Evolutionary conservation across 1,284 basidiomycete genomes (phyloP).

Genomic region (Ceratobasidium sp.): DNA sequence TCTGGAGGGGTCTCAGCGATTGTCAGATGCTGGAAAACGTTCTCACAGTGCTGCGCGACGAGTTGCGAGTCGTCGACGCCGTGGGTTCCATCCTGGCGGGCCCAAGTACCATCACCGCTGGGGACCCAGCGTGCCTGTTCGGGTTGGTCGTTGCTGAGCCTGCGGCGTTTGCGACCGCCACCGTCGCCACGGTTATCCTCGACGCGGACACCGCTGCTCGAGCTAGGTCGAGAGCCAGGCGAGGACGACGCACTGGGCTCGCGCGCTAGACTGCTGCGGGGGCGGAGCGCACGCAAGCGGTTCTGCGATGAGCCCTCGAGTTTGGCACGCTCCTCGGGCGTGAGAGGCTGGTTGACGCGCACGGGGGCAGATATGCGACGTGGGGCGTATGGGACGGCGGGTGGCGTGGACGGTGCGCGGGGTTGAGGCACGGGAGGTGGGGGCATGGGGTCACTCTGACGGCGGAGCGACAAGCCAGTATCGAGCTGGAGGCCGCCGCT

Average conservation of each 20-base stretch:
- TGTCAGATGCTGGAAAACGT: not conserved
- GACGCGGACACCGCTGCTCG: slow-evolving; percentile 17
- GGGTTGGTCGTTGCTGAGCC: slow-evolving; percentile 51
- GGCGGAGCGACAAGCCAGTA: not conserved
- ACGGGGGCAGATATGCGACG: slow-evolving; percentile 67
- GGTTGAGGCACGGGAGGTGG: slow-evolving; percentile 8
- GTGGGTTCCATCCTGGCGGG: slow-evolving; percentile 53
- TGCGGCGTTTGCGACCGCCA: slow-evolving; percentile 1
- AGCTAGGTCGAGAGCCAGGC: slow-evolving; percentile 17
- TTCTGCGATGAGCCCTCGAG: slow-evolving; percentile 7
- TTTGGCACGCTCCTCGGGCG: slow-evolving; percentile 64
- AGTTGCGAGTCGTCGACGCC: slow-evolving; percentile 69
- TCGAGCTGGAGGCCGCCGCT: slow-evolving; percentile 31
- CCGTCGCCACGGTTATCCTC: not conserved
- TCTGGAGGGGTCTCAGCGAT: slow-evolving; percentile 62
- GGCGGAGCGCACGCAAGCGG: slow-evolving; percentile 8
- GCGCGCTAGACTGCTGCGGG: slow-evolving; percentile 2
- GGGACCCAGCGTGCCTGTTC: slow-evolving; percentile 5
- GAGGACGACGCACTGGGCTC: not conserved
- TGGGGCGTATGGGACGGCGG: slow-evolving; percentile 18
- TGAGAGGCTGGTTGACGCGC: slow-evolving; percentile 72
- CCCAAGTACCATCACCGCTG: no score
- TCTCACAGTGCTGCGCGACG: slow-evolving; percentile 78
- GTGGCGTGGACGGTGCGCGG: slow-evolving; percentile 2
- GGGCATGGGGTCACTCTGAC: slow-evolving; percentile 20